These are phyloP conservation scores for Candida glucosophila DNA, from an alignment of 1,139 yeast genomes.

Conservation along the genomic window DNA sequence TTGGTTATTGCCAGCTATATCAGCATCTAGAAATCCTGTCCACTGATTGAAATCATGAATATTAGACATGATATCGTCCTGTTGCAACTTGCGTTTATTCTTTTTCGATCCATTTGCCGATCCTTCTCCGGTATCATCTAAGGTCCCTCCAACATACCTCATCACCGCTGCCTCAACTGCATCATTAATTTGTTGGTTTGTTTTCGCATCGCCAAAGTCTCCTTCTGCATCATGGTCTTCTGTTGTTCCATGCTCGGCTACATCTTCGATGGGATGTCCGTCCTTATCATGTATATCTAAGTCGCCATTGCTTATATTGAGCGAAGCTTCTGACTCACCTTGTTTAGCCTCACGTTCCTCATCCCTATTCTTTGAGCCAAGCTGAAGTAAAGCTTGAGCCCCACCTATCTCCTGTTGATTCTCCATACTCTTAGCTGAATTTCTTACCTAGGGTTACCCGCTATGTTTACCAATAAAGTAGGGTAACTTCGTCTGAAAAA, in stretches of 20 bases:
- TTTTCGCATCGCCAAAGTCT: conserved; percentile 11
- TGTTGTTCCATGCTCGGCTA: conserved; percentile 6
- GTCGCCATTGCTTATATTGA: conserved; percentile 5
- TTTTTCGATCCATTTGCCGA: conserved; percentile 9
- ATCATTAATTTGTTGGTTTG: conserved; percentile 36
- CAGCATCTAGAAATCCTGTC: conserved; percentile 45
- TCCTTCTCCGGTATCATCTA: conserved; percentile 18
- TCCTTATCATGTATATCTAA: conserved; percentile 5
- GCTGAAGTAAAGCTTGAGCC: conserved; percentile 37
- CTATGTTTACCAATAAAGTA: conserved; percentile 7
- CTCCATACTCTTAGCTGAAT: conserved; percentile 14
- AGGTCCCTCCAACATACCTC: conserved; percentile 57
- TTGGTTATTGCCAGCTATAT: conserved; percentile 10
- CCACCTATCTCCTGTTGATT: conserved; percentile 36
- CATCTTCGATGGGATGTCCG: conserved; percentile 4
- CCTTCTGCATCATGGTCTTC: conserved; percentile 16
- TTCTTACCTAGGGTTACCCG: conserved; percentile 15
- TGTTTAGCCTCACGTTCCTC: conserved; percentile 8
- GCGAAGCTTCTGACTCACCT: conserved; percentile 2
- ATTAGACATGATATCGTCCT: conserved; percentile 25
- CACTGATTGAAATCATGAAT: conserved; percentile 43
- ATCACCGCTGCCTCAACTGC: conserved; percentile 71
- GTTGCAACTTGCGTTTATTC: conserved; percentile 9
- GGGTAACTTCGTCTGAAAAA: conserved; percentile 8
- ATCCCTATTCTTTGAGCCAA: conserved; percentile 25